A percentile compares a stretch with the other conserved stretches of the same genome.
Evolutionary conservation across 345 rosid genomes (phyloP).

Genomic region (Bretschneidera sinensis): DNA sequence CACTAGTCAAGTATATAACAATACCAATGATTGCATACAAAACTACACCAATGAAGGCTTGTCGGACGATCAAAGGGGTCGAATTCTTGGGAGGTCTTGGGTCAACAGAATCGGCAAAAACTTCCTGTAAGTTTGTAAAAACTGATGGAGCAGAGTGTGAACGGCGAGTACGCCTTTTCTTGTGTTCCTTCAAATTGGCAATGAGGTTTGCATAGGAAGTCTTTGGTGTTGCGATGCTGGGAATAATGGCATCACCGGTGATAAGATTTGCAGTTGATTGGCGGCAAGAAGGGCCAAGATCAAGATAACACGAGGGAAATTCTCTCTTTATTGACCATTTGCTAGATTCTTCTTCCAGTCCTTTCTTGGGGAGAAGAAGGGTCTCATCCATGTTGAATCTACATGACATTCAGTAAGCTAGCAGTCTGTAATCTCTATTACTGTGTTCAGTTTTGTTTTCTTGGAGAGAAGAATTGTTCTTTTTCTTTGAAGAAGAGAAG

Average conservation of each 20-base stretch:
- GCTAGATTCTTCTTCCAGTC: conserved; percentile 17
- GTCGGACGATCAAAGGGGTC: conserved; percentile 43
- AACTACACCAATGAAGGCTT: conserved; percentile 45
- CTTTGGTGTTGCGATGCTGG: conserved; percentile 30
- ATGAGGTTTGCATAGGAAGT: conserved; percentile 35
- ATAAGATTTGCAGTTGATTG: conserved; percentile 34
- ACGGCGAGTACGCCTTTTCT: conserved; percentile 29
- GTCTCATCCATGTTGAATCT: conserved; percentile 33
- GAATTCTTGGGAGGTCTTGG: conserved; percentile 18
- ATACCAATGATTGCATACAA: conserved; percentile 39
- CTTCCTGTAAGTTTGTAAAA: conserved; percentile 33
- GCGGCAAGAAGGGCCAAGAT: conserved; percentile 26
- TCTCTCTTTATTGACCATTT: conserved; percentile 20
- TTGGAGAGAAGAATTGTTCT: no score
- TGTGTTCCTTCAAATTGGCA: conserved; percentile 35
- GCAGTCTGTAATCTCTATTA: neutral
- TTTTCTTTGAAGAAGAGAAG: neutral
- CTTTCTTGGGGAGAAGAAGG: conserved; percentile 32
- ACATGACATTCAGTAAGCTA: neutral
- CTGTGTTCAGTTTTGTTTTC: no score
- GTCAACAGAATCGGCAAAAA: conserved; percentile 22
- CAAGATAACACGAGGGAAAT: conserved; percentile 28
- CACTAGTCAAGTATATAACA: conserved; percentile 23
- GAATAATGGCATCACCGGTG: conserved; percentile 29
- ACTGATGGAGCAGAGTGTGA: conserved; percentile 58